A percentile compares a stretch with the other conserved stretches of the same genome.
Evolutionary conservation across 169 alveolate species (phyloP).

Genomic region (Plasmodium coatneyi): DNA sequence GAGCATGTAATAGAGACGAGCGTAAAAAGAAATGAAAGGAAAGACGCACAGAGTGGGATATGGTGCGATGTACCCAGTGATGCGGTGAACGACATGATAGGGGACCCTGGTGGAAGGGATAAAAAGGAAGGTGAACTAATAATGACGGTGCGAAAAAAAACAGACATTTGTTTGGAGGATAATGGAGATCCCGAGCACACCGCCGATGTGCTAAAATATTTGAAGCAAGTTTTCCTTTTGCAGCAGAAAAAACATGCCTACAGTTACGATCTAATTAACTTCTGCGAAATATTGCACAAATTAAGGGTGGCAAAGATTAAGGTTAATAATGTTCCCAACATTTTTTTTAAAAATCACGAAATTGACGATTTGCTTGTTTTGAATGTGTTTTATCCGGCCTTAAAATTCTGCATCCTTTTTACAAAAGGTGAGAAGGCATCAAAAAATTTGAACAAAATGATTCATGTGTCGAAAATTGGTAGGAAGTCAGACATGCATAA

Average conservation of each 20-base stretch:
- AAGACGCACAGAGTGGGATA: background rate
- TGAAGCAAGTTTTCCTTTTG: constrained; percentile 49
- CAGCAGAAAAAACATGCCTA: constrained; percentile 64
- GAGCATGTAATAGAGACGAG: background rate
- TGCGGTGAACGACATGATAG: background rate
- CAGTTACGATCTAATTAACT: constrained; percentile 38
- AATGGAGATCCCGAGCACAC: background rate
- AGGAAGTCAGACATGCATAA: background rate
- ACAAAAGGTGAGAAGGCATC: constrained; percentile 10
- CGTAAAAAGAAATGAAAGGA: background rate
- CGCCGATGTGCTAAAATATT: constrained; percentile 15
- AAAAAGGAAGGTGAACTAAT: background rate
- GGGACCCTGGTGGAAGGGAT: background rate
- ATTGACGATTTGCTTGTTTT: constrained; percentile 48
- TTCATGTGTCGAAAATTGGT: background rate
- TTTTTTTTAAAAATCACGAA: constrained; percentile 70
- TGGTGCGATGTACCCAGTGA: background rate
- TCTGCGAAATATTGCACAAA: constrained; percentile 39
- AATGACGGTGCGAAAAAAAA: background rate
- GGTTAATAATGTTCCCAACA: constrained; percentile 34
- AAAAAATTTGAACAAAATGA: constrained; percentile 8
- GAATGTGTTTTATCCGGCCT: constrained; percentile 58
- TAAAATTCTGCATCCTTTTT: constrained; percentile 51
- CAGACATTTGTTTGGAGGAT: background rate
- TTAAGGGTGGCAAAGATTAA: constrained; percentile 45